Evolutionary conservation across 2,329 filamentous ascomycete genomes (phyloP).

Genomic region (Knufia fluminis): DNA sequence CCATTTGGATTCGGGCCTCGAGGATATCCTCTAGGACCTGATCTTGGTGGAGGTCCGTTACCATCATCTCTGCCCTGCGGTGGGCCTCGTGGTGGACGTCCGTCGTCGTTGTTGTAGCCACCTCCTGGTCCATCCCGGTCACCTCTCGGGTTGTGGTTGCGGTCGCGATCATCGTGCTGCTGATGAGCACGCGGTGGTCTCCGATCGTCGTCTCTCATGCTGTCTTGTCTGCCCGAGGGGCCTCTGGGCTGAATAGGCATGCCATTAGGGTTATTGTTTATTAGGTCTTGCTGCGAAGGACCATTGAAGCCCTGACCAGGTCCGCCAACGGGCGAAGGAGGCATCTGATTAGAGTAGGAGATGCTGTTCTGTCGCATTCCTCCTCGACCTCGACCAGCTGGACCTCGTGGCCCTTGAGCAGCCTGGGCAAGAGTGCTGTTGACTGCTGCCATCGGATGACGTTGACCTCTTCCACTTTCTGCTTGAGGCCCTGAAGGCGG

Average conservation of each 20-base stretch:
- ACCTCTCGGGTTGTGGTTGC: constrained; percentile 12
- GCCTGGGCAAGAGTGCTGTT: constrained; percentile 41
- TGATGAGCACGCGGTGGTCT: constrained; percentile 18
- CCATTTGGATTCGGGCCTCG: constrained; percentile 12
- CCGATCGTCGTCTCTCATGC: constrained; percentile 17
- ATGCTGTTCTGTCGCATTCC: constrained; percentile 26
- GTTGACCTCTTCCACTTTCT: constrained; percentile 36
- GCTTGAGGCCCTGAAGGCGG: constrained; percentile 30
- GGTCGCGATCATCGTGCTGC: constrained; percentile 17
- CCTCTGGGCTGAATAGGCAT: constrained; percentile 22
- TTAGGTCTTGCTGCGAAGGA: constrained; percentile 27
- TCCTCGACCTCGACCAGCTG: constrained; percentile 33
- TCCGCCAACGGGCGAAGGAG: constrained; percentile 24
- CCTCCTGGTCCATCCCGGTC: constrained; percentile 16
- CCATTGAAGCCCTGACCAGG: constrained; percentile 20
- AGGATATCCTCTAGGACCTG: constrained; percentile 10
- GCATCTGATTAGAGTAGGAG: constrained; percentile 15
- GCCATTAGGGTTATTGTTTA: constrained; percentile 24
- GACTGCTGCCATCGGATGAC: constrained; percentile 33
- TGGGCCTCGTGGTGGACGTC: constrained; percentile 8
- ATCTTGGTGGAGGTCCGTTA: not conserved
- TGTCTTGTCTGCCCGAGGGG: constrained; percentile 17
- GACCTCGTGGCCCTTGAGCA: constrained; percentile 25
- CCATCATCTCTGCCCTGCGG: constrained; percentile 1
- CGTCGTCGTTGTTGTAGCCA: constrained; percentile 12